Evolutionary conservation across 2,329 filamentous ascomycete genomes (phyloP), one percentile per base, ranked within the genome.

Genomic region (Colletotrichum lini): DNA sequence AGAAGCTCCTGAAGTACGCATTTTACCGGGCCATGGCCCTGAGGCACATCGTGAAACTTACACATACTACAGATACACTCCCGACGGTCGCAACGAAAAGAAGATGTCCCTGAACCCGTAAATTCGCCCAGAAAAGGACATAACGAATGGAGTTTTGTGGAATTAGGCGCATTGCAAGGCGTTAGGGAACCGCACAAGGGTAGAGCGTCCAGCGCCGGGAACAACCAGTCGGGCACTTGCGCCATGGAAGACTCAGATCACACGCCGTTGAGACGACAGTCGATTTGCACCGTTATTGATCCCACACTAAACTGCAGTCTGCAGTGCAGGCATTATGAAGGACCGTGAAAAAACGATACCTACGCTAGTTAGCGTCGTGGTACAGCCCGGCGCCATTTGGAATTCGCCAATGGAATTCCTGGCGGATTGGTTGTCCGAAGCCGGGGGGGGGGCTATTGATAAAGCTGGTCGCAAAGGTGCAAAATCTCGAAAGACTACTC

Each of bases 1-100:
- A 99, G 88, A 99, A 99, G 85, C 90, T 99, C 61, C 90, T 99
- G 75, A 94, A 96, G 94, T 97, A 91, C 77, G 89, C 66, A 49
- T 50, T 13, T 40, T 50, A 10, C 26, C 23, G 2, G 38, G 26
- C 3, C 35, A 49, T 45, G 16, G 26, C 30, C 63, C 23, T 44
- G 42, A 12, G 44, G 57, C 13, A 30, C 12, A 65, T 56, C 73
- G 77, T 73, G 77, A 73, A 45, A n/a, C 15, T 66, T 12, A 67
- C 52, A n/a, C 15, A 13, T 54, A 3, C 21, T 42, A 13, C 53
- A 90, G 88, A 80, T 90, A 91, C 78, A 90, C 89, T 3, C 89
- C 89, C 59, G 88, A 90, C 73, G 89, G 89, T 69, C 87, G 89
- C 78, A 89, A 89, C 82, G 87, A 88, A 79, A 90, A 90, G 85